A percentile compares a stretch with the other conserved stretches of the same genome.
phyloP scores from a whole-genome alignment of 116 monocot species.

The Dioscorea cayenensis region DNA sequence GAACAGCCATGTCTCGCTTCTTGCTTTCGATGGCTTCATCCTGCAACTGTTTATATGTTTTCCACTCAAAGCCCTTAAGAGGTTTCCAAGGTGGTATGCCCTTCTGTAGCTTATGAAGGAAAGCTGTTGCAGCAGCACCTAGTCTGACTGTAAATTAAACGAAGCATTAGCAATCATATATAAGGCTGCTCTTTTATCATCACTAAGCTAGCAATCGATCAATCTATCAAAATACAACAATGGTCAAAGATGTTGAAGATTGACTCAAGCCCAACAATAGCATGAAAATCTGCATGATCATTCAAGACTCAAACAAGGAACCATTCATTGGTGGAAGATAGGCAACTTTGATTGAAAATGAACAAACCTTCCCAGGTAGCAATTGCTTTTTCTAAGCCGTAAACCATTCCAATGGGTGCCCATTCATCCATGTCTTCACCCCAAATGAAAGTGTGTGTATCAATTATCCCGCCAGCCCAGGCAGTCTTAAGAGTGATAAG shows the following conservation, averaged over 20 bases:
- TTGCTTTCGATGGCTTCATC: slow-evolving; percentile 91
- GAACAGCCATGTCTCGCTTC: slow-evolving; percentile 79
- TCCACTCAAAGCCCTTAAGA: slow-evolving; percentile 77
- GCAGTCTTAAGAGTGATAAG: slow-evolving; percentile 88
- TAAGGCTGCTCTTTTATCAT: not conserved
- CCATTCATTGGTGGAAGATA: not conserved
- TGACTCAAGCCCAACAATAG: not conserved
- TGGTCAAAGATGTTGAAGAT: no score
- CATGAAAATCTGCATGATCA: not conserved
- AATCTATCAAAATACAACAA: no score
- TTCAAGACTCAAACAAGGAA: not conserved
- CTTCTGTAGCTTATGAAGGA: slow-evolving; percentile 71
- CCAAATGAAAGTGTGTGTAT: slow-evolving; percentile 81
- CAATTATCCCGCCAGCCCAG: slow-evolving; percentile 86
- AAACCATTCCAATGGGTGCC: slow-evolving; percentile 90
- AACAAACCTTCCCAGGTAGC: slow-evolving; percentile 83
- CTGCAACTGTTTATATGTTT: slow-evolving; percentile 67
- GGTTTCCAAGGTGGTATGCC: slow-evolving; percentile 73
- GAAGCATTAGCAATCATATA: slow-evolving; percentile 5
- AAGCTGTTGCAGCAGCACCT: slow-evolving; percentile 79
- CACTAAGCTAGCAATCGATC: not conserved
- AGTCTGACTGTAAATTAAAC: slow-evolving; percentile 49
- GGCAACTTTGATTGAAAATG: not conserved
- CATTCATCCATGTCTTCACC: slow-evolving; percentile 97
- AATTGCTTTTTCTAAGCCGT: slow-evolving; percentile 82